Evolutionary conservation across 768 basidiomycete genomes (phyloP), one percentile per base, ranked within the genome.

Genomic region (Dentipellis fragilis): DNA sequence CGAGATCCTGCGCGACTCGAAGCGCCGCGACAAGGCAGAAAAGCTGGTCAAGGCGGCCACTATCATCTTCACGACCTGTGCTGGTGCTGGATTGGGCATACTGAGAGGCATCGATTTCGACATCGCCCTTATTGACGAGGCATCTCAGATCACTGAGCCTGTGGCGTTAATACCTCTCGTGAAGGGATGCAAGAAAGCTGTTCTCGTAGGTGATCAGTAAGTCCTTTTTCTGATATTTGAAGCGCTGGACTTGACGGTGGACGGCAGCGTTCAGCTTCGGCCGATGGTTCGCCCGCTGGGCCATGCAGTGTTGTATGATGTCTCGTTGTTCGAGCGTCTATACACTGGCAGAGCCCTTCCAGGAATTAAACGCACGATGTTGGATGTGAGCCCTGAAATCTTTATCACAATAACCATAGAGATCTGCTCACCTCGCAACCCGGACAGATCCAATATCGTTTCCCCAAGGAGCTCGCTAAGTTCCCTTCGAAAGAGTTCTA

Each of bases 171-270:
- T 86, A 35, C 83, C 85, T 0, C 70, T 87, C 3, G 81, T 84
- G 10, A 86, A 86, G 63, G 84, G 82, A 2, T 76, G 79, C 46
- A 66, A 68, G 49, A 69, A 75, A 49, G 83, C 79, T 0, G 75
- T 85, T 5, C 68, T 87, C 11, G 84, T 86, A 4, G 85, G 85
- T 10, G 83, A 86, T 61, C 84, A 86, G 85, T 87, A 60, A 70
- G 81, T 71, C 14, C 19, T 19, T 48, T 14, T 42, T 48, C 2
- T n/a, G 14, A 17, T 19, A 36, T 17, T 54, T 53, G 14, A 17
- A 45, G n/a, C 48, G 57, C 39, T 12, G 21, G 10, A 9, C 47
- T 7, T 21, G 16, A 17, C 3, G 51, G 29, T 22, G 14, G 12
- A 49, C 16, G 14, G n/a, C 14, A 21, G 10, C 23, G 7, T 42